These are phyloP conservation scores for Ceratobasidium sp. DNA, from an alignment of 1,284 basidiomycete species.

Conservation along the genomic window DNA sequence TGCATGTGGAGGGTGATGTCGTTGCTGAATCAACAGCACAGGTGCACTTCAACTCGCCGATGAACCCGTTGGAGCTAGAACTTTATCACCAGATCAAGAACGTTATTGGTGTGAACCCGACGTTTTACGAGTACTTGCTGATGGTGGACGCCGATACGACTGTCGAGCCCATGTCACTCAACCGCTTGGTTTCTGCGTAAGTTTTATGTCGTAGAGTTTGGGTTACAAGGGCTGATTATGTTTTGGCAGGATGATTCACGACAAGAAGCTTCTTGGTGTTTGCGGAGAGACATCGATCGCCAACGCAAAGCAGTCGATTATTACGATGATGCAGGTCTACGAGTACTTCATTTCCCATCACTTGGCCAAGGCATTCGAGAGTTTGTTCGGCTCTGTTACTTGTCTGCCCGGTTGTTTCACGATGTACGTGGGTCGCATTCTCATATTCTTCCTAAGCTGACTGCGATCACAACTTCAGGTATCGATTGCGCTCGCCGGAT, in stretches of 20 bases:
- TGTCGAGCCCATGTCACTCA: conserved; percentile 83
- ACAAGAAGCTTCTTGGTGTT: conserved; percentile 92
- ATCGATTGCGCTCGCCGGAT: conserved; percentile 90
- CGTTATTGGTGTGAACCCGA: conserved; percentile 97
- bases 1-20: background rate
- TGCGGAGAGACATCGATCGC: conserved; percentile 92
- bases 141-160: conserved; percentile 98
- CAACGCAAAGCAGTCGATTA: conserved; percentile 90
- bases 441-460: background rate
- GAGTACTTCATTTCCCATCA: conserved; percentile 98
- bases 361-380: conserved; percentile 97
- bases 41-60: conserved; percentile 95
- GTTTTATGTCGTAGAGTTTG: conserved; percentile 50
- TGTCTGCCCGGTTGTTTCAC: conserved; percentile 99
- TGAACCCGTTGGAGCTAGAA: conserved; percentile 96
- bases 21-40: conserved; percentile 50
- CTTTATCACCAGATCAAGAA: conserved; percentile 99
- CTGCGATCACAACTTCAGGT: conserved; percentile 50
- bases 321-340: conserved; percentile 99
- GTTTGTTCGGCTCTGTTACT: conserved; percentile 94
- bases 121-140: conserved; percentile 97
- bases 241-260: conserved; percentile 75
- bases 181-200: conserved; percentile 88
- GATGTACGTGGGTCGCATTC: conserved; percentile 53
- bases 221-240: conserved; percentile 9